phyloP scores from a whole-genome alignment of 1,139 yeast genomes.

The Suhomyces guaymorum region DNA sequence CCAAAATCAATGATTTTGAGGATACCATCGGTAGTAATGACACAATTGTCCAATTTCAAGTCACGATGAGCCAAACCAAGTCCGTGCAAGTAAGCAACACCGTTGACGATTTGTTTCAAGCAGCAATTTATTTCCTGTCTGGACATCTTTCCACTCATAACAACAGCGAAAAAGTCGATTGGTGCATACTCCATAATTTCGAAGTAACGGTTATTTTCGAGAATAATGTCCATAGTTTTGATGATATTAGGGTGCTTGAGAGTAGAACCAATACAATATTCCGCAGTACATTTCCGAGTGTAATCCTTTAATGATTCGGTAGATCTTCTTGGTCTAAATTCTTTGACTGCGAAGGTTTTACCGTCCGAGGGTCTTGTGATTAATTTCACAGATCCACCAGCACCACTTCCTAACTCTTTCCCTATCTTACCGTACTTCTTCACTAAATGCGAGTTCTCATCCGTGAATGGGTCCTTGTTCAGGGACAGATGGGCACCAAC shows the following conservation, averaged over 20 bases:
- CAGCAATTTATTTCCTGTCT: constrained; percentile 85
- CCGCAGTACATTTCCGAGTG: constrained; percentile 94
- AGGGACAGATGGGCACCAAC: constrained; percentile 23
- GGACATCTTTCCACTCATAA: constrained; percentile 94
- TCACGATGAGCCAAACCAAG: constrained; percentile 96
- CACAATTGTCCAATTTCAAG: constrained; percentile 92
- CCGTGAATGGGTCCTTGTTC: constrained; percentile 46
- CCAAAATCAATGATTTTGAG: constrained; percentile 95
- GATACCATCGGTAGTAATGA: constrained; percentile 80
- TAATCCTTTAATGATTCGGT: constrained; percentile 88
- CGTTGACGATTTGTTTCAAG: constrained; percentile 80
- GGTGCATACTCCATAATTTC: constrained; percentile 99
- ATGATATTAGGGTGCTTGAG: constrained; percentile 91
- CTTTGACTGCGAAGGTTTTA: constrained; percentile 93
- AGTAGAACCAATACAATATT: constrained; percentile 95
- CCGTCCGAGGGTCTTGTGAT: constrained; percentile 79
- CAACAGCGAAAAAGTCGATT: constrained; percentile 93
- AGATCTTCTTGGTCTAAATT: constrained; percentile 81
- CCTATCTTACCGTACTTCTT: constrained; percentile 90
- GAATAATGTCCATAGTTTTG: constrained; percentile 88
- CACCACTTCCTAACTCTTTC: constrained; percentile 91
- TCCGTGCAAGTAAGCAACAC: constrained; percentile 79
- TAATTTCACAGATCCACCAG: constrained; percentile 94
- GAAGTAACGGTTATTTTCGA: constrained; percentile 81
- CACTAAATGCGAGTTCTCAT: constrained; percentile 64